Conservation (phyloP, 1,284 basidiomycete genomes). For the Cryptococcus maquisensis region DNA sequence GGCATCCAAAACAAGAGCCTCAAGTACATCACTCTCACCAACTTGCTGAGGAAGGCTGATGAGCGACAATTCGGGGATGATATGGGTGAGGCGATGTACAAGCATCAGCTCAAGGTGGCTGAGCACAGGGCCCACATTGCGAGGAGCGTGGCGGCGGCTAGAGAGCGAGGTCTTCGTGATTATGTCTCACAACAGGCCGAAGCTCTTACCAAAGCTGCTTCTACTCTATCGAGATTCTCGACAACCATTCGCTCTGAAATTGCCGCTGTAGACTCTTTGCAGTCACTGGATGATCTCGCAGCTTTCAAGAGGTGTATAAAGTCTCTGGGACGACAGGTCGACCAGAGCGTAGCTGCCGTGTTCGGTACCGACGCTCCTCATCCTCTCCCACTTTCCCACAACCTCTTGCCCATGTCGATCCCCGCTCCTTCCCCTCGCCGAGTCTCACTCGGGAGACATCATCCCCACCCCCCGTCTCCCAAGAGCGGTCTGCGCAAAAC, state of each 20-base stretch:
- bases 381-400: not conserved
- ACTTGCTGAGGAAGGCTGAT: slow-evolving; percentile 71
- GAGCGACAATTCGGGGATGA: slow-evolving; percentile 65
- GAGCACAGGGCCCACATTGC: slow-evolving; percentile 54
- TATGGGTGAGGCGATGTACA: slow-evolving; percentile 42
- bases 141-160: slow-evolving; percentile 62
- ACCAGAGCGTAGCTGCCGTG: slow-evolving; percentile 8
- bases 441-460: slow-evolving; percentile 2
- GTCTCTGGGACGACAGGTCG: slow-evolving; percentile 9
- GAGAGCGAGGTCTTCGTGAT: slow-evolving; percentile 63
- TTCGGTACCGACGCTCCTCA: slow-evolving; percentile 9
- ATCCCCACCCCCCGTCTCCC: slow-evolving; percentile 7
- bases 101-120: slow-evolving; percentile 12
- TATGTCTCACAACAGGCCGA: slow-evolving; percentile 64
- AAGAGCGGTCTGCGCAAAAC: slow-evolving; percentile 6
- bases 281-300: not conserved
- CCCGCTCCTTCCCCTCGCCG: slow-evolving; percentile 16
- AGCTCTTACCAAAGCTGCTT: slow-evolving; percentile 54
- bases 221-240: slow-evolving; percentile 11
- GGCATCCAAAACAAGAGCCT: slow-evolving; percentile 68
- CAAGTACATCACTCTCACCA: slow-evolving; percentile 74
- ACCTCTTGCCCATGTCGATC: slow-evolving; percentile 6
- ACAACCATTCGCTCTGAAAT: slow-evolving; percentile 7
- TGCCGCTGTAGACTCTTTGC: not conserved
- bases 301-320: slow-evolving; percentile 11